These are phyloP conservation scores for Coemansia sp. DNA, from an alignment of 192 early-diverging fungal species.

Conservation along the genomic window DNA sequence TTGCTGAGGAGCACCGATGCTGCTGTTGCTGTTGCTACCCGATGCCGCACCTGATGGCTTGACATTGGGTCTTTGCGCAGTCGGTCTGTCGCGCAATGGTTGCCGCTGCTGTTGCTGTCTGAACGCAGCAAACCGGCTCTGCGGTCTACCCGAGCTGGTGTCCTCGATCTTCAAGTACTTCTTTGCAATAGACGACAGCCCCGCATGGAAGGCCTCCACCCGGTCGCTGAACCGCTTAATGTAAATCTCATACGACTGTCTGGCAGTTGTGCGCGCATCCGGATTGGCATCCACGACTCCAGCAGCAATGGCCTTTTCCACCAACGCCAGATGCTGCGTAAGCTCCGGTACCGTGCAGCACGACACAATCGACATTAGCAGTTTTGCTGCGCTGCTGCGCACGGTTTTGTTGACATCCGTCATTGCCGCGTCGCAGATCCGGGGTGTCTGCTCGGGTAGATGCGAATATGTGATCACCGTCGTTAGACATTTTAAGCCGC, in stretches of 20 bases:
- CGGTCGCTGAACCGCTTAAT: constrained; percentile 46
- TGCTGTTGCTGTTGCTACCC: neutral
- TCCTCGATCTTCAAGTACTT: constrained; percentile 50
- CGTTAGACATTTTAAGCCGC: constrained; percentile 62
- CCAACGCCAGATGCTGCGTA: constrained; percentile 27
- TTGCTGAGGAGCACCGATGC: neutral
- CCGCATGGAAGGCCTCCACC: constrained; percentile 36
- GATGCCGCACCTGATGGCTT: constrained; percentile 1
- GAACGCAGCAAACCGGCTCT: constrained; percentile 28
- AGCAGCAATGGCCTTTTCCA: constrained; percentile 43
- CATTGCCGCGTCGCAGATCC: constrained; percentile 56
- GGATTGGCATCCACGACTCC: constrained; percentile 52
- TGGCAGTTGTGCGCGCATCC: constrained; percentile 43
- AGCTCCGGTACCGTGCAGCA: constrained; percentile 54
- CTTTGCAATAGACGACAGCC: constrained; percentile 36
- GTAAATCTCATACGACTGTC: constrained; percentile 45
- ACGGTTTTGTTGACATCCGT: constrained; percentile 64
- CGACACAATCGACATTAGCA: constrained; percentile 57
- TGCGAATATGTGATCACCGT: constrained; percentile 63
- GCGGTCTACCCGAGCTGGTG: neutral
- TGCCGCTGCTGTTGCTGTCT: constrained; percentile 20
- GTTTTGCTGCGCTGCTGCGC: constrained; percentile 62
- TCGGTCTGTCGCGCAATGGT: constrained; percentile 38
- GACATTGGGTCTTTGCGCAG: constrained; percentile 19
- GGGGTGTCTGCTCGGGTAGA: constrained; percentile 56